Base-by-base conservation (phyloP, 2,329 filamentous ascomycete genomes). In the Pyricularia pennisetigena region DNA sequence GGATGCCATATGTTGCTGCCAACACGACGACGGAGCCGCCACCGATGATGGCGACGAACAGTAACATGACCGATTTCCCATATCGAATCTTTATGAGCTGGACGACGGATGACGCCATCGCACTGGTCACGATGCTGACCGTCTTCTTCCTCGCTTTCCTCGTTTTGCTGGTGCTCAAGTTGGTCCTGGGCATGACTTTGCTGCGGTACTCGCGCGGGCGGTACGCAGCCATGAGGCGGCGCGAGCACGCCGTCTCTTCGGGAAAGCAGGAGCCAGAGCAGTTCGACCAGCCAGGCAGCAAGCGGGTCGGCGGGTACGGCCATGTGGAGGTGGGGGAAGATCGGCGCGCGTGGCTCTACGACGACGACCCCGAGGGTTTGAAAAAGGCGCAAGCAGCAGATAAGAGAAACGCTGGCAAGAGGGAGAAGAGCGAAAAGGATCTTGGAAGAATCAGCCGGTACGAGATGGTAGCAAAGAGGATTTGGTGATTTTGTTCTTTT, bases 391-490 rank as follows among this genome's bases (percentile, higher is more conserved):
- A 83, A 70, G 87, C 89, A 69, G 87, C 88, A 71, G 88, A 89
- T 70, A 86, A 86, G 74, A 82, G 86, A 73, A 86, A 85, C 70
- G 86, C 87, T 71, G 88, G 85, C 72, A 83, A 83, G 28, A 80
- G 79, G 41, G 81, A 81, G 70, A 79, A 83, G 49, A 80, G 80
- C 67, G 83, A 83, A 68, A 84, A 86, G 67, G 87, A 86, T 76
- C 87, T 87, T 78, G 90, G 84, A 74, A 87, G 80, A 76, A 92
- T 88, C 71, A 87, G 84, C 73, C 85, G 95, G 73, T 99, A 97
- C 80, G 93, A 93, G 76, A 97, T 98, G 95, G 90, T 93, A 73
- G 92, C 93, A 0, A 98, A 97, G 84, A 86, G 95, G 76, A 99
- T 99, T 73, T 99, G 95, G 95, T 98, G 49, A 57, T 57, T 29